Percentiles rank a stretch among this genome's conserved stretches.
These are phyloP conservation scores for Cystoderma amianthinum DNA, from an alignment of 768 basidiomycete genomes.

Conservation along the genomic window DNA sequence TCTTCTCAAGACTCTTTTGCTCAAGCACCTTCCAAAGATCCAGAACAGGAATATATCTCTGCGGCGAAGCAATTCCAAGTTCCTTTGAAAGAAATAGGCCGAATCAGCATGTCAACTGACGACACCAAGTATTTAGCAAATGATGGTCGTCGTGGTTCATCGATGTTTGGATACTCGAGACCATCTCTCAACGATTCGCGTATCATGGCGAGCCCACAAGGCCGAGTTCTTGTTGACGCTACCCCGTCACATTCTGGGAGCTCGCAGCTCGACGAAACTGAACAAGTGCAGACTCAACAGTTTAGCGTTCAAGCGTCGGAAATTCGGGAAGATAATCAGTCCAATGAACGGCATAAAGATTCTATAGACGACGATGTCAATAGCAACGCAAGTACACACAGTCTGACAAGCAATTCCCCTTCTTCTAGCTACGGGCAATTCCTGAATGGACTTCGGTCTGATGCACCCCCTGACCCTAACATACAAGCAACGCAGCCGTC, in stretches of 20 bases:
- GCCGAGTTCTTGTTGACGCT: conserved; percentile 37
- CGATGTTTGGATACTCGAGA: not conserved
- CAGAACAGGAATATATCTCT: conserved; percentile 36
- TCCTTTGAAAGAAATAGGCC: conserved; percentile 50
- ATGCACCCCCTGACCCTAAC: not conserved
- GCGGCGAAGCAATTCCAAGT: conserved; percentile 42
- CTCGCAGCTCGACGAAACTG: no score
- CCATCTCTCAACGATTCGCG: conserved; percentile 1
- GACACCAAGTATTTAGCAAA: not conserved
- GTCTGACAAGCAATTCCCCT: conserved; percentile 14
- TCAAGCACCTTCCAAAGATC: conserved; percentile 40
- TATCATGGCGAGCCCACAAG: conserved; percentile 8
- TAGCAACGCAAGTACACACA: not conserved
- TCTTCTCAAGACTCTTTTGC: conserved; percentile 62
- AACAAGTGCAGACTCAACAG: conserved; percentile 15
- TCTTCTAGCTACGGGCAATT: conserved; percentile 33
- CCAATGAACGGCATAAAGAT: conserved; percentile 2
- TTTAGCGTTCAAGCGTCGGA: conserved; percentile 16
- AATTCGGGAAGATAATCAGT: conserved; percentile 9
- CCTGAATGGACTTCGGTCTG: conserved; percentile 19
- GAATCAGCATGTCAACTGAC: conserved; percentile 4
- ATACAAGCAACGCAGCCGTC: conserved; percentile 21
- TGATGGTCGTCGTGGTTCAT: not conserved
- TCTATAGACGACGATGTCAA: not conserved
- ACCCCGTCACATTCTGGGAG: conserved; percentile 47